Evolutionary conservation across 2,329 filamentous ascomycete species (phyloP), one percentile per base, ranked within the genome.

Genomic region (Phyllosticta paracitricarpa): DNA sequence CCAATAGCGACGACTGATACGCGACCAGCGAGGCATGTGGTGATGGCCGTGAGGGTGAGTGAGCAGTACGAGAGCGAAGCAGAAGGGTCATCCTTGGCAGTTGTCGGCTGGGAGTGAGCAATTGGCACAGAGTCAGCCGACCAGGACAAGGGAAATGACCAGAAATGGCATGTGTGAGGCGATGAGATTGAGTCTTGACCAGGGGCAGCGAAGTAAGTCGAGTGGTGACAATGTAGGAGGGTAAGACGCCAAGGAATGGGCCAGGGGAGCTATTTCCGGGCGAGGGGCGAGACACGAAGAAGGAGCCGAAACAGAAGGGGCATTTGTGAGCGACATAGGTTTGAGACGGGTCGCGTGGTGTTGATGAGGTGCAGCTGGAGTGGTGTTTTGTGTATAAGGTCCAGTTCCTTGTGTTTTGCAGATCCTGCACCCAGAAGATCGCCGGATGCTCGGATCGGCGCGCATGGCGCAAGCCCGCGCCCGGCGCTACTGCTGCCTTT

Each of bases 21-120:
- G 33, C n/a, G 58, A 25, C 51, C 30, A 59, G 54, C 58, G 54
- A 59, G 58, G 58, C 51, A 59, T 55, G 51, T 28, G 52, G 58
- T 30, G 8, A 4, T 40, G 33, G 33, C 14, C 14, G 33, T 17
- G 33, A 40, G 8, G 33, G 33, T 40, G 33, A 40, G 33, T 40
- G 33, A 40, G 33, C 33, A 40, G 33, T 40, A 40, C 33, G 33
- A 40, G 33, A 40, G 33, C 33, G 33, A 40, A 40, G 33, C 33
- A 40, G 14, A 40, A 10, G 2, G 33, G 8, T 40, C 33, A 40
- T 40, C 14, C 33, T 40, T 40, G 33, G 33, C 33, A 10, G 33
- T 10, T 4, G 33, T 40, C 33, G 10, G 4, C 7, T 40, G 12
- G 33, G 14, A 10, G 8, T 40, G 33, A 40, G 33, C 33, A 17